Conservation (phyloP, 1,284 basidiomycete species). For the Pholiota adiposa region DNA sequence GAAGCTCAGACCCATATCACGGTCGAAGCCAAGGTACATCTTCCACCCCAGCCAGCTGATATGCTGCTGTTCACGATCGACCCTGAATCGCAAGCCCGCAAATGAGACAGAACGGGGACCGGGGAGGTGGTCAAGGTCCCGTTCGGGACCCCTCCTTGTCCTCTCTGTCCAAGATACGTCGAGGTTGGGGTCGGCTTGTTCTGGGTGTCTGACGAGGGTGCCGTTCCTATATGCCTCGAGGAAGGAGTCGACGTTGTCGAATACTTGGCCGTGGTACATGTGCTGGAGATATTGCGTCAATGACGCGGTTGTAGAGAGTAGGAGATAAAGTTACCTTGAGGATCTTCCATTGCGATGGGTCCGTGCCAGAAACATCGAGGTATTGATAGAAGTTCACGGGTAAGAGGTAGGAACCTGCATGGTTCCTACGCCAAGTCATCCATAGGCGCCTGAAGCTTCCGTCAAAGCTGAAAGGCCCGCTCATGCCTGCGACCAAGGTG, state of each 20-base stretch:
- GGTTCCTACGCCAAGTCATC: slow-evolving; percentile 53
- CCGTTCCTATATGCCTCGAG: slow-evolving; percentile 55
- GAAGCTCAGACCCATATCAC: slow-evolving; percentile 69
- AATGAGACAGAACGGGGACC: slow-evolving; percentile 65
- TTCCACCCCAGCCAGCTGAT: slow-evolving; percentile 71
- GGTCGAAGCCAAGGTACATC: slow-evolving; percentile 63
- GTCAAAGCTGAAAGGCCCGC: slow-evolving; percentile 61
- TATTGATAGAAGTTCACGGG: slow-evolving; percentile 62
- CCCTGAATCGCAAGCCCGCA: slow-evolving; percentile 59
- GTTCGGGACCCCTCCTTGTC: slow-evolving; percentile 39
- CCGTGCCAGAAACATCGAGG: slow-evolving; percentile 60
- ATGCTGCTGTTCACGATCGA: slow-evolving; percentile 56
- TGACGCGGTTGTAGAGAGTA: background rate
- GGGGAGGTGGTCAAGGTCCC: slow-evolving; percentile 65
- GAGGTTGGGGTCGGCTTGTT: slow-evolving; percentile 27
- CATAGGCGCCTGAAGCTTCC: slow-evolving; percentile 60
- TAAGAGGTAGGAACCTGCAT: slow-evolving; percentile 55
- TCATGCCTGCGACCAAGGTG: slow-evolving; percentile 47
- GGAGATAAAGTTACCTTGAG: slow-evolving; percentile 42
- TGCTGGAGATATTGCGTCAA: slow-evolving; percentile 34
- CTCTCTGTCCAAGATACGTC: slow-evolving; percentile 52
- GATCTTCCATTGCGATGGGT: slow-evolving; percentile 53
- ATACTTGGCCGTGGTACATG: slow-evolving; percentile 65
- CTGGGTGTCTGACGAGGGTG: slow-evolving; percentile 48
- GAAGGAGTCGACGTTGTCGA: slow-evolving; percentile 50